Evolutionary conservation across 805 yeast species (phyloP).

Genomic region (Saccharomyces eubayanus): DNA sequence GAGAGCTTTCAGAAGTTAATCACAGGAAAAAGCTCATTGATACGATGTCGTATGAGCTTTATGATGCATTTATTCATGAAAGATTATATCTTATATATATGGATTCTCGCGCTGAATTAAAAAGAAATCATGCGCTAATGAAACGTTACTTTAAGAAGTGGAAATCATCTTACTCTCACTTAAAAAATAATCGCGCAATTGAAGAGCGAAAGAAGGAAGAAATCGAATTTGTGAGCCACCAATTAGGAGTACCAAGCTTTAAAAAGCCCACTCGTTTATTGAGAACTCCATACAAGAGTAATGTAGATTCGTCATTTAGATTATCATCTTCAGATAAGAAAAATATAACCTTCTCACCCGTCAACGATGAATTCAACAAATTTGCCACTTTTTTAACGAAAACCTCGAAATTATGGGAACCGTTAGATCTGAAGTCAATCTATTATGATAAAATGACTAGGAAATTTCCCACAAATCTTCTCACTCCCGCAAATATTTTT

Average conservation of each 20-base stretch:
- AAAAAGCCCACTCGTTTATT: constrained; percentile 21
- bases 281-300: constrained; percentile 12
- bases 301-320: constrained; percentile 13
- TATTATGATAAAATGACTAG: constrained; percentile 21
- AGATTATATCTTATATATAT: constrained; percentile 37
- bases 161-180: constrained; percentile 27
- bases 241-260: constrained; percentile 30
- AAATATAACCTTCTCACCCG: constrained; percentile 17
- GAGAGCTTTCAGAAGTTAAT: not conserved
- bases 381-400: constrained; percentile 29
- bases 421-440: constrained; percentile 34
- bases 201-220: constrained; percentile 37
- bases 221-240: constrained; percentile 27
- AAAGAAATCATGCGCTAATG: constrained; percentile 31
- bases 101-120: constrained; percentile 39
- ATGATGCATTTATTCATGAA: constrained; percentile 54
- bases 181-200: constrained; percentile 9
- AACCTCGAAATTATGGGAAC: constrained; percentile 41
- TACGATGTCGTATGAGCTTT: constrained; percentile 43
- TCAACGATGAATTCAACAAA: constrained; percentile 23
- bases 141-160: constrained; percentile 23
- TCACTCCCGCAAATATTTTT: constrained; percentile 11
- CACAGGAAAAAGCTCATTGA: constrained; percentile 22
- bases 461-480: constrained; percentile 1
- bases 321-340: constrained; percentile 17